Percentiles rank a stretch among this genome's conserved stretches.
These are phyloP conservation scores for Ceratocystis ficicola DNA, from an alignment of 2,329 filamentous ascomycete species.

Conservation along the genomic window DNA sequence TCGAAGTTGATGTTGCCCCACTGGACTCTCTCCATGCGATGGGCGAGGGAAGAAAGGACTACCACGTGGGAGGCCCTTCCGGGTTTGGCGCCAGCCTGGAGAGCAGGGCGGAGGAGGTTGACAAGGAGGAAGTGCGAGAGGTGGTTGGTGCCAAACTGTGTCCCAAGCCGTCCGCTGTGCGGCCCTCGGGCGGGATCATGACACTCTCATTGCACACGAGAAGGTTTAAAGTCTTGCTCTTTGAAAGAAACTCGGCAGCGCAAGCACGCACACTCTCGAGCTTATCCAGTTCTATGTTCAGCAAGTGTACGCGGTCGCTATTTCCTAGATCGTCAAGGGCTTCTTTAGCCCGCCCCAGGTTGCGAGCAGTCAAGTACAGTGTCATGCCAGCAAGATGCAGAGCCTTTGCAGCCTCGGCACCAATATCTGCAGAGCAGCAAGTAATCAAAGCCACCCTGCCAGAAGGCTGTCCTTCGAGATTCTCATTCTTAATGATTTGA, in stretches of 20 bases:
- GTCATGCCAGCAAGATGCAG: slow-evolving; percentile 24
- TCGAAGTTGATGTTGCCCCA: slow-evolving; percentile 29
- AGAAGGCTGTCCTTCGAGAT: slow-evolving; percentile 4
- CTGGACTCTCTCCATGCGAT: slow-evolving; percentile 28
- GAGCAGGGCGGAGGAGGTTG: slow-evolving; percentile 31
- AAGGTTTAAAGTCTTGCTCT: slow-evolving; percentile 26
- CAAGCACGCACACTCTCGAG: slow-evolving; percentile 31
- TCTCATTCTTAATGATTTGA: slow-evolving; percentile 6
- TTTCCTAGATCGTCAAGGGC: slow-evolving; percentile 7
- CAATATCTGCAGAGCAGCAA: slow-evolving; percentile 33
- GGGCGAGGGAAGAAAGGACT: slow-evolving; percentile 31
- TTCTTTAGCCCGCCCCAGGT: slow-evolving; percentile 27
- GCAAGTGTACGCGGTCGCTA: slow-evolving; percentile 4
- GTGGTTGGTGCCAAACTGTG: slow-evolving; percentile 36
- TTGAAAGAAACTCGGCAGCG: slow-evolving; percentile 29
- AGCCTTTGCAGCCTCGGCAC: slow-evolving; percentile 30
- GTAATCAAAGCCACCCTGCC: slow-evolving; percentile 31
- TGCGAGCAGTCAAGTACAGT: slow-evolving; percentile 28
- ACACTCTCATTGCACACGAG: slow-evolving; percentile 36
- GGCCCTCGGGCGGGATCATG: slow-evolving; percentile 29
- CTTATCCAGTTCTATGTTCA: slow-evolving; percentile 31
- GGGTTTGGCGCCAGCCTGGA: slow-evolving; percentile 22
- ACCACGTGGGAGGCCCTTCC: slow-evolving; percentile 29
- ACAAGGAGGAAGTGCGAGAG: slow-evolving; percentile 38
- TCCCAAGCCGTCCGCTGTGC: slow-evolving; percentile 34